Conservation (phyloP, 202 grass and related monocot genomes). For the Elaeis oleifera region DNA sequence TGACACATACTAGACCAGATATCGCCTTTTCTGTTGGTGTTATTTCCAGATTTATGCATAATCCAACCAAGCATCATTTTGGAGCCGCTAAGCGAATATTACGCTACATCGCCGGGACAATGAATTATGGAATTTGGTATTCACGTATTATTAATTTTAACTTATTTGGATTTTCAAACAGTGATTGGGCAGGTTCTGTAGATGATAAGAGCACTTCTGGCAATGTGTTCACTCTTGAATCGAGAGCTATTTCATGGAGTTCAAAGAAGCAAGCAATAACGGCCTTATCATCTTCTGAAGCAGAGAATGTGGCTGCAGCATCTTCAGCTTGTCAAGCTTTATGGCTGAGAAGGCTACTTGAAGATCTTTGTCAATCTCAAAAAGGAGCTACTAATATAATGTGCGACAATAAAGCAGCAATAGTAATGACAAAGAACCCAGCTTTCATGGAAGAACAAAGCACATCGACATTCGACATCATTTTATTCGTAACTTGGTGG, state of each 20-base stretch:
- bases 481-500: too few relatives aligned
- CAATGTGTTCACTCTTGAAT: neutral
- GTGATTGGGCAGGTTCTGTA: neutral
- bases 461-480: too few relatives aligned
- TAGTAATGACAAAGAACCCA: too few relatives aligned
- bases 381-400: too few relatives aligned
- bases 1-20: too few relatives aligned
- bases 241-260: neutral
- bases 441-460: too few relatives aligned
- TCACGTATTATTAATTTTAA: too few relatives aligned
- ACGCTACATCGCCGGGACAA: neutral
- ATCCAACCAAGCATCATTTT: too few relatives aligned
- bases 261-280: slow-evolving; percentile 5
- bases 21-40: too few relatives aligned
- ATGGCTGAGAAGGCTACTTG: neutral
- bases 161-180: neutral
- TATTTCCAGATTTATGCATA: too few relatives aligned
- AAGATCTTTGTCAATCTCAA: neutral
- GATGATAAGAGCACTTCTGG: neutral
- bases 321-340: neutral
- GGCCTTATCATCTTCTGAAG: neutral
- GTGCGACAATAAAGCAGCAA: too few relatives aligned
- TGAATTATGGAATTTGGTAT: neutral
- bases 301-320: neutral
- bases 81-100: neutral